A percentile compares a stretch with the other conserved stretches of the same genome.
Conservation (phyloP, 306 rosid species). For the Prunus mume region DNA sequence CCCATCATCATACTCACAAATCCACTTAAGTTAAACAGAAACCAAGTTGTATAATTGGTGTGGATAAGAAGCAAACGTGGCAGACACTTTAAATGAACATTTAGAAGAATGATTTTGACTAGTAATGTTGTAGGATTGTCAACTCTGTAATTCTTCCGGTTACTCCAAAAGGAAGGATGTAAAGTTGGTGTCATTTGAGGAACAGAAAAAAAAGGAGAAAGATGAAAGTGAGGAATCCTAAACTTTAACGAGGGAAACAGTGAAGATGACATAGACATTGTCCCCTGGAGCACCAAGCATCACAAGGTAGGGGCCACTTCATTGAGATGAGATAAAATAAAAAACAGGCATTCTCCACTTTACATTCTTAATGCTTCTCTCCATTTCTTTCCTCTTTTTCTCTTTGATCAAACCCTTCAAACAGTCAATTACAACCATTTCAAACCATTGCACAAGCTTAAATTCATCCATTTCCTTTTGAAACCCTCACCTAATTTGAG, state of each 20-base stretch:
- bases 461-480: not conserved
- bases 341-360: constrained; percentile 10
- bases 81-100: constrained; percentile 45
- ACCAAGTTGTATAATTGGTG: constrained; percentile 30
- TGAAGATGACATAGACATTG: constrained; percentile 66
- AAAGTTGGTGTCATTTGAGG: constrained; percentile 36
- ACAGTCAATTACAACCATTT: not conserved
- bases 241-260: constrained; percentile 48
- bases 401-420: constrained; percentile 5
- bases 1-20: constrained; percentile 21
- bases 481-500: not conserved
- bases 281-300: constrained; percentile 23
- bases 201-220: constrained; percentile 12
- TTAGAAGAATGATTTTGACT: constrained; percentile 49
- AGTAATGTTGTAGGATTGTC: constrained; percentile 33
- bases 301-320: constrained; percentile 9
- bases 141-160: constrained; percentile 41
- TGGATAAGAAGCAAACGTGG: constrained; percentile 48
- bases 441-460: not conserved
- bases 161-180: constrained; percentile 39
- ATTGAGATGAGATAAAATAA: not conserved
- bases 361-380: constrained; percentile 13
- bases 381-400: not conserved
- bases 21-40: constrained; percentile 12
- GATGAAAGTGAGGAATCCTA: constrained; percentile 85